Percentiles rank a stretch among this genome's conserved stretches.
Conservation (phyloP, 345 rosid species). For the Hevea brasiliensis region DNA sequence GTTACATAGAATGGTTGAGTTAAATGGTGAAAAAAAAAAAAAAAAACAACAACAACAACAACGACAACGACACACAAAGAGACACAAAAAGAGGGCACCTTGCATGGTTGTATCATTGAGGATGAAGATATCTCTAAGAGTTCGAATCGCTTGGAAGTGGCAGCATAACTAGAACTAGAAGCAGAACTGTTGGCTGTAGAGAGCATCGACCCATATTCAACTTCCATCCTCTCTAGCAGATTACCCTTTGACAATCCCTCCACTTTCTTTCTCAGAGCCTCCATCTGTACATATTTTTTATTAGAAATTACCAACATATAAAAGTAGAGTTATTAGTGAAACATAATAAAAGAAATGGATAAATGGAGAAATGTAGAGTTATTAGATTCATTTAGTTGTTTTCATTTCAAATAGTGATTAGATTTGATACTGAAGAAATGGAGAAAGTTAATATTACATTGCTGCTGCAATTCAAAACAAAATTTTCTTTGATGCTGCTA, state of each 20-base stretch:
- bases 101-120: slow-evolving; percentile 30
- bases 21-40: no score
- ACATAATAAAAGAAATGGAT: not conserved
- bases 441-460: slow-evolving; percentile 35
- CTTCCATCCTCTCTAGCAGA: slow-evolving; percentile 55
- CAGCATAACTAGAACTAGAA: slow-evolving; percentile 21
- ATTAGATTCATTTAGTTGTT: no score
- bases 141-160: slow-evolving; percentile 43
- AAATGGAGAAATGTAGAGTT: no score
- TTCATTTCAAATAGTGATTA: no score
- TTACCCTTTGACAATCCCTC: slow-evolving; percentile 63
- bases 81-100: slow-evolving; percentile 28
- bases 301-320: slow-evolving; percentile 3
- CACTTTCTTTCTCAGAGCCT: slow-evolving; percentile 70
- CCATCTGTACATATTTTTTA: slow-evolving; percentile 48
- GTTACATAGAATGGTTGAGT: no score
- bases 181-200: slow-evolving; percentile 37
- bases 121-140: slow-evolving; percentile 35
- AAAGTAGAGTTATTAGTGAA: not conserved
- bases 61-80: no score
- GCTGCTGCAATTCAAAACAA: slow-evolving; percentile 27
- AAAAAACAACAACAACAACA: no score
- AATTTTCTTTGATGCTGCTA: slow-evolving; percentile 28
- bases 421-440: no score
- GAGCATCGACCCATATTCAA: slow-evolving; percentile 49